Percentiles rank a stretch among this genome's conserved stretches.
These are phyloP conservation scores for Smittium culicis DNA, from an alignment of 371 early-diverging fungal species.

Conservation along the genomic window DNA sequence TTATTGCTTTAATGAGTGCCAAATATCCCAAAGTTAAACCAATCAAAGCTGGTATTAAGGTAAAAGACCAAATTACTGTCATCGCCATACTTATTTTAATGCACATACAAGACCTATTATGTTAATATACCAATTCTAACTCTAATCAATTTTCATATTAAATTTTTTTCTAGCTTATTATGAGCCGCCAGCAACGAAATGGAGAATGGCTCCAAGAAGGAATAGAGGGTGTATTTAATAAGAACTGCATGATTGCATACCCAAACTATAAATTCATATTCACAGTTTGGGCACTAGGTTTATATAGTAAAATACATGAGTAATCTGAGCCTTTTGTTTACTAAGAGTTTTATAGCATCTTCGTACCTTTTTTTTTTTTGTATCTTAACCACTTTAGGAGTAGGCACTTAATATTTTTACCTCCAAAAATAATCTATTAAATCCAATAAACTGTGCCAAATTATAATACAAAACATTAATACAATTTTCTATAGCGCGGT, in stretches of 20 bases:
- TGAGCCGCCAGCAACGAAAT: slow-evolving; percentile 67
- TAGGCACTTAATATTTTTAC: too few species aligned
- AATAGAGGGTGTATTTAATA: slow-evolving; percentile 96
- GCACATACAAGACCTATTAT: too few species aligned
- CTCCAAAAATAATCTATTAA: too few species aligned
- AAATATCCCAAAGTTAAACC: slow-evolving; percentile 60
- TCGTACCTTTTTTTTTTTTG: too few species aligned
- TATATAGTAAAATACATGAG: slow-evolving; percentile 58
- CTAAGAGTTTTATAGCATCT: too few species aligned
- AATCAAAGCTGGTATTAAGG: slow-evolving; percentile 57
- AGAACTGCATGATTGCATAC: slow-evolving; percentile 83
- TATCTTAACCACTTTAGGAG: too few species aligned
- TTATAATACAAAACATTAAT: too few species aligned
- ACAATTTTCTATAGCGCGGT: too few species aligned
- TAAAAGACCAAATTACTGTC: slow-evolving; percentile 7
- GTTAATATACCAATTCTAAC: too few species aligned
- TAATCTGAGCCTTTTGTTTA: too few species aligned
- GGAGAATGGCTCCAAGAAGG: slow-evolving; percentile 94
- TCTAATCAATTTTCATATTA: background rate
- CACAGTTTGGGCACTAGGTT: slow-evolving; percentile 88
- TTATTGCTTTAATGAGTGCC: slow-evolving; percentile 78
- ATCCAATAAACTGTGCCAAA: too few species aligned
- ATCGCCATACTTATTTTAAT: background rate
- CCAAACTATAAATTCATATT: slow-evolving; percentile 92
- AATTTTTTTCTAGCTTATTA: slow-evolving; percentile 45